These are phyloP conservation scores for Cardamine occulta DNA, from an alignment of 345 rosid species.

Conservation along the genomic window DNA sequence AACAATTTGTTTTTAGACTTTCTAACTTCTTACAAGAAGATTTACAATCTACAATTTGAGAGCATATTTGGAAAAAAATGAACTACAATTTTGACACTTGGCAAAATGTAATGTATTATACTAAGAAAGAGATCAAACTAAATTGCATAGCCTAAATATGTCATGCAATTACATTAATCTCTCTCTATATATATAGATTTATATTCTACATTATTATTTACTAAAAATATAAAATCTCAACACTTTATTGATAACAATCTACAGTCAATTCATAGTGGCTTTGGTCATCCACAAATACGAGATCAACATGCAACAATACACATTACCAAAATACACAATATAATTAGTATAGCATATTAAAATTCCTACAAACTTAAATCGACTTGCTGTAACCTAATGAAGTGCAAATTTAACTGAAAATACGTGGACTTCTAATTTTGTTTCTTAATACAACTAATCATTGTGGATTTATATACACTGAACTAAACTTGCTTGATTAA, in stretches of 20 bases:
- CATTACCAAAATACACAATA: not conserved
- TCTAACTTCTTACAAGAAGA: slow-evolving; percentile 11
- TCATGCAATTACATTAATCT: not conserved
- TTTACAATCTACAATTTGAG: slow-evolving; percentile 7
- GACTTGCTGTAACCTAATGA: not conserved
- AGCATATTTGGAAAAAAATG: not conserved
- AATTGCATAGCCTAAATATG: slow-evolving; percentile 10
- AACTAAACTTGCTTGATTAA: slow-evolving; percentile 34
- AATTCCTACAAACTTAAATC: not conserved
- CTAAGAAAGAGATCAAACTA: slow-evolving; percentile 8
- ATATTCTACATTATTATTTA: no score
- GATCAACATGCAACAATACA: slow-evolving; percentile 14
- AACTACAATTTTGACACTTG: slow-evolving; percentile 19
- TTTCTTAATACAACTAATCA: slow-evolving; percentile 26
- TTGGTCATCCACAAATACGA: not conserved
- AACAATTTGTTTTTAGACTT: not conserved
- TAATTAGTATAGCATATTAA: not conserved
- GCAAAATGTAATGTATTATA: slow-evolving; percentile 3
- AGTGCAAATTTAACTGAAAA: not conserved
- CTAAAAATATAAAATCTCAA: not conserved
- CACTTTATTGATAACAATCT: not conserved
- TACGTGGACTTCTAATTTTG: not conserved
- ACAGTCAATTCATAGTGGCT: not conserved
- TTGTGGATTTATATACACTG: slow-evolving; percentile 40
- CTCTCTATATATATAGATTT: not conserved